These are phyloP conservation scores for Stylosanthes scabra DNA, from an alignment of 331 rosid species.

Conservation along the genomic window DNA sequence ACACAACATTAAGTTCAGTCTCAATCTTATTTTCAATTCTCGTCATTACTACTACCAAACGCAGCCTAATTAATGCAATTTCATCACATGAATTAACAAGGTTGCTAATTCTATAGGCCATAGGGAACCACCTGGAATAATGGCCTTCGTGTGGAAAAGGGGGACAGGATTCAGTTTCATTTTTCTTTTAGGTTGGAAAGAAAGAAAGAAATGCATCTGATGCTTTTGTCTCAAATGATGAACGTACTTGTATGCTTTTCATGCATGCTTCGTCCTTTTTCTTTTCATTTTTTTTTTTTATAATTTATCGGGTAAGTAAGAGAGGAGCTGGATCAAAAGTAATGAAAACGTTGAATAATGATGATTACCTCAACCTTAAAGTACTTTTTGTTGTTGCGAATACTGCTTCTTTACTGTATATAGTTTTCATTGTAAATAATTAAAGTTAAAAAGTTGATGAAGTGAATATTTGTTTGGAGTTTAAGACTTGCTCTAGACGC, in stretches of 20 bases:
- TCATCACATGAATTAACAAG: constrained; percentile 9
- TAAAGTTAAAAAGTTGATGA: no score
- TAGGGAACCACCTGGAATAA: constrained; percentile 1
- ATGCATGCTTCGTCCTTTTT: constrained; percentile 16
- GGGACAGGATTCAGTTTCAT: constrained; percentile 49
- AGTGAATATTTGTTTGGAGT: no score
- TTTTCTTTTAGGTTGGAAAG: constrained; percentile 51
- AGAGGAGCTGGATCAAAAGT: not conserved
- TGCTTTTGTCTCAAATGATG: constrained; percentile 53
- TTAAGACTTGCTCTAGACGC: no score
- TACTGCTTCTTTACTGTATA: not conserved
- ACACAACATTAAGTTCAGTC: no score
- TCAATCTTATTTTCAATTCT: no score
- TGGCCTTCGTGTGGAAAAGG: constrained; percentile 37
- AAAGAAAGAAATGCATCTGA: constrained; percentile 41
- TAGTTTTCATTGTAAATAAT: no score
- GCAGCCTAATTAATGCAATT: not conserved
- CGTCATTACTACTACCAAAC: no score
- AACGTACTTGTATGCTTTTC: constrained; percentile 59
- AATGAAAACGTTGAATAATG: not conserved
- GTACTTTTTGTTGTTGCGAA: not conserved
- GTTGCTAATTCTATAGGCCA: constrained; percentile 22
- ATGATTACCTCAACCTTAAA: not conserved
- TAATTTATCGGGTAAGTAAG: no score
- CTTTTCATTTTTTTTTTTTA: no score